Percentiles rank a stretch among this genome's conserved stretches.
Conservation (phyloP, 2,329 filamentous ascomycete species). For the Hypoxylon sp. region DNA sequence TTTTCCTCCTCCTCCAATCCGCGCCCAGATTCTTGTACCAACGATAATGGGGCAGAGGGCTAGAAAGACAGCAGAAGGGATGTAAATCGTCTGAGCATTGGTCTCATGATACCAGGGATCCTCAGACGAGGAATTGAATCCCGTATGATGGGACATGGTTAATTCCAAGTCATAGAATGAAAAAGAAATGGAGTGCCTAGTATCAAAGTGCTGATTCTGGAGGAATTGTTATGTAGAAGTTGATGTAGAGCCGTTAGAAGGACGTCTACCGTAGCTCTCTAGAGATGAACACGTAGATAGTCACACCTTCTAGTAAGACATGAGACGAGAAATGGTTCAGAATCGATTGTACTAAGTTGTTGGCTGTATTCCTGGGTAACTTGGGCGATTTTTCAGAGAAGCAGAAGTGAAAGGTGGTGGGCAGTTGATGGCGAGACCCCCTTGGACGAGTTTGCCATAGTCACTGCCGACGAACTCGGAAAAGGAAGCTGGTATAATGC, state of each 20-base stretch:
- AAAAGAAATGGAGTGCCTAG: neutral
- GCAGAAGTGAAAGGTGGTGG: neutral
- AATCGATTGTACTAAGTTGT: neutral
- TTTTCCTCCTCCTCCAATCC: slow-evolving; percentile 45
- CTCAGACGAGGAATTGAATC: neutral
- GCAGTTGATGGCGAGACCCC: neutral
- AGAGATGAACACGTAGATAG: neutral
- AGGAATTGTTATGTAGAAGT: neutral
- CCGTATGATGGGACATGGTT: slow-evolving; percentile 15
- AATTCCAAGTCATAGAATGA: neutral
- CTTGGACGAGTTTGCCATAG: neutral
- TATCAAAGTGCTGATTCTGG: neutral
- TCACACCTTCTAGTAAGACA: neutral
- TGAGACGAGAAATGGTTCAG: neutral
- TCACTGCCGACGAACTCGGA: neutral
- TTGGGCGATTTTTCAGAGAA: neutral
- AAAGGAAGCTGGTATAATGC: slow-evolving; percentile 2
- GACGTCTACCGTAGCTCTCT: neutral
- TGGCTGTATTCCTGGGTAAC: neutral
- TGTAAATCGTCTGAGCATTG: slow-evolving; percentile 46
- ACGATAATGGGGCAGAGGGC: slow-evolving; percentile 50
- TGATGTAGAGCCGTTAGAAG: neutral
- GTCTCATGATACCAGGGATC: slow-evolving; percentile 32
- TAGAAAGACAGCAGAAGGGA: slow-evolving; percentile 49
- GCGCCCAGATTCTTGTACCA: slow-evolving; percentile 50